Evolutionary conservation across 768 basidiomycete genomes (phyloP).

Genomic region (Pleurotus sapidus): DNA sequence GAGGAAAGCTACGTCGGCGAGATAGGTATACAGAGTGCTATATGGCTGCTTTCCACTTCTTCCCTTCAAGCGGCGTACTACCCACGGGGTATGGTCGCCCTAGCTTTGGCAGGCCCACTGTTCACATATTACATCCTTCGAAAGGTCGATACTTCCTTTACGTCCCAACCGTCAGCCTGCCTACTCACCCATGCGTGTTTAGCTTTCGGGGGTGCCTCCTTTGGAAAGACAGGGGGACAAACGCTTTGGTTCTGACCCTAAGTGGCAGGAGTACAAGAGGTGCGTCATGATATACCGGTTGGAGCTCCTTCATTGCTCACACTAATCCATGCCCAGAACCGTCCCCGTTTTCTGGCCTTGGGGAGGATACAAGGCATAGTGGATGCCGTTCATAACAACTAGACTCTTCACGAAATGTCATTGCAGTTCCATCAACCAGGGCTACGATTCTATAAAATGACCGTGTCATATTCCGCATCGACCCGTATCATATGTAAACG

Average conservation of each 20-base stretch:
- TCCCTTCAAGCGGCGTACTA: conserved; percentile 44
- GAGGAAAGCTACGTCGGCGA: conserved; percentile 63
- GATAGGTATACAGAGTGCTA: conserved; percentile 66
- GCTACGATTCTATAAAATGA: too few relatives aligned
- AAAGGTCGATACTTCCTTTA: conserved; percentile 33
- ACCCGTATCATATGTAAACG: too few relatives aligned
- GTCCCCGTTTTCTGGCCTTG: conserved; percentile 49
- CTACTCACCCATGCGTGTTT: neutral
- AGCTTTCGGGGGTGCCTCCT: conserved; percentile 70
- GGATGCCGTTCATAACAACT: too few relatives aligned
- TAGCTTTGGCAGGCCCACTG: conserved; percentile 56
- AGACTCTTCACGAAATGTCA: too few relatives aligned
- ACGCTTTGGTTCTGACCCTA: conserved; percentile 50
- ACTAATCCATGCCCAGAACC: conserved; percentile 19
- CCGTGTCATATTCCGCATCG: too few relatives aligned
- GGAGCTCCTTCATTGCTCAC: neutral
- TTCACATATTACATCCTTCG: conserved; percentile 62
- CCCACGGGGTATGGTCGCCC: conserved; percentile 37
- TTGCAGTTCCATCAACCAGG: too few relatives aligned
- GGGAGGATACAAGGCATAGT: conserved; percentile 18
- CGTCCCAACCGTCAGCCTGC: neutral
- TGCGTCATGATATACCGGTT: conserved; percentile 19
- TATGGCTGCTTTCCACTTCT: conserved; percentile 54
- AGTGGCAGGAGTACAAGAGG: conserved; percentile 61
- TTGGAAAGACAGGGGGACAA: conserved; percentile 58